Evolutionary conservation across 352 stramenopile genomes (phyloP), one percentile per base, ranked within the genome.

Genomic region (Phytophthora meadii): DNA sequence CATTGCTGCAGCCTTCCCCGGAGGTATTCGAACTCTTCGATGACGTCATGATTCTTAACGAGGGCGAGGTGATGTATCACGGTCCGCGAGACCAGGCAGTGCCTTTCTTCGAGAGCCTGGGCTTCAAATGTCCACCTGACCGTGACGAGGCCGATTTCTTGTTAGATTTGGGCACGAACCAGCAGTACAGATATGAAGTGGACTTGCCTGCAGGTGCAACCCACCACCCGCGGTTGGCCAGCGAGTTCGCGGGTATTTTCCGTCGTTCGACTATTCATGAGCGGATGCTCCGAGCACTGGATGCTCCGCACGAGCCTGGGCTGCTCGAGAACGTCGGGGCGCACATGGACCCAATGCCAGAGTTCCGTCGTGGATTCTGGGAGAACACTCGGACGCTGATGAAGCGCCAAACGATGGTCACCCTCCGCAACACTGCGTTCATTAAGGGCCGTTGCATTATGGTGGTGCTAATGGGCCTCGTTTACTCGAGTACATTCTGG

Each of bases 1-100:
- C 87, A 3, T 63, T 97, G 44, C 66, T 95, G 2, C 73, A 97
- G 61, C 92, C 93, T 51, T 76, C 92, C 7, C 92, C 93, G 12
- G 58, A 66, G 8, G 58, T 66, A 1, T 62, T 62, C 36, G 42
- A 56, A 14, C 45, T 68, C 11, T 68, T 68, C 8, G 60, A 68
- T 30, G 60, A 68, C 15, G 45, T 68, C 2, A 55, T 68, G 40
- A 54, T 68, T 11, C 17, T 68, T 34, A 68, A 68, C 51, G 60
- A 68, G 14, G 60, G 60, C 12, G 44, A 68, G 34, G 53, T 68
- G 5, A 68, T 68, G 45, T 68, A 68, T 40, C 61, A 64, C n/a
- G 61, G 61, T 15, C 61, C 52, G 8, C 53, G 68, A 77, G 58
- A 92, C 76, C 40, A 74, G 67, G 79, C 66, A 0, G 60, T 84